Evolutionary conservation across 352 stramenopile genomes (phyloP).

Genomic region (Globisporangium parvum): DNA sequence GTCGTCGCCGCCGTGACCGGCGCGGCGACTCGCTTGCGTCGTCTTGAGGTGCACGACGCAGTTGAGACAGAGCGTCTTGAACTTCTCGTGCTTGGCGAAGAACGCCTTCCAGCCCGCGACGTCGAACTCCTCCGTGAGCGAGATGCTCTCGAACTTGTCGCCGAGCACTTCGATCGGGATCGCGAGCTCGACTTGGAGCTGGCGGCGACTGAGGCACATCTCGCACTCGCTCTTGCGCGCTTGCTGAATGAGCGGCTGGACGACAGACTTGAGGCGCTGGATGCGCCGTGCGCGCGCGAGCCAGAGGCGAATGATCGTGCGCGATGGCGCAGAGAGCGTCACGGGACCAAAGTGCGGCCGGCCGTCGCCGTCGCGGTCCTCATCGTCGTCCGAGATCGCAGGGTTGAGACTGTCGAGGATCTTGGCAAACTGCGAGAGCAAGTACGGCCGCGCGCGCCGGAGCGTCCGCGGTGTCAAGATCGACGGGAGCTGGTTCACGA

Average conservation of each 20-base stretch:
- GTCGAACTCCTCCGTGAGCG: slow-evolving; percentile 88
- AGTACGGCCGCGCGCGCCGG: slow-evolving; percentile 86
- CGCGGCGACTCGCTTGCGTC: slow-evolving; percentile 11
- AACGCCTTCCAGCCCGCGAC: slow-evolving; percentile 94
- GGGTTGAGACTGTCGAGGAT: slow-evolving; percentile 94
- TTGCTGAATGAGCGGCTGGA: slow-evolving; percentile 90
- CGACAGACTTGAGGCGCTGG: slow-evolving; percentile 78
- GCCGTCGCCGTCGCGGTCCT: slow-evolving; percentile 74
- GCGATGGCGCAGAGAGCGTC: slow-evolving; percentile 84
- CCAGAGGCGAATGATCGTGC: slow-evolving; percentile 92
- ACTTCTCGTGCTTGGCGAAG: slow-evolving; percentile 90
- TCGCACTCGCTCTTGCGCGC: slow-evolving; percentile 92
- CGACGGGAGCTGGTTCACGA: slow-evolving; percentile 93
- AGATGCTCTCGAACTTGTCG: slow-evolving; percentile 89
- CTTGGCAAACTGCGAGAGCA: slow-evolving; percentile 94
- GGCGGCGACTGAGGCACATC: slow-evolving; percentile 90
- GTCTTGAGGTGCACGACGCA: slow-evolving; percentile 85
- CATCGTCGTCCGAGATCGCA: slow-evolving; percentile 92
- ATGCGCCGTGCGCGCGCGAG: slow-evolving; percentile 79
- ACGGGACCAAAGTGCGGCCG: slow-evolving; percentile 86
- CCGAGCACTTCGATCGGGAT: slow-evolving; percentile 90
- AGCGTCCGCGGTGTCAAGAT: slow-evolving; percentile 94
- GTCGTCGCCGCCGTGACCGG: slow-evolving; percentile 18
- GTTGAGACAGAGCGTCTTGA: slow-evolving; percentile 93
- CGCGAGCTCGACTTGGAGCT: slow-evolving; percentile 94